A percentile compares a stretch with the other conserved stretches of the same genome.
Conservation (phyloP, 169 alveolate genomes). For the Eimeria sp. region DNA sequence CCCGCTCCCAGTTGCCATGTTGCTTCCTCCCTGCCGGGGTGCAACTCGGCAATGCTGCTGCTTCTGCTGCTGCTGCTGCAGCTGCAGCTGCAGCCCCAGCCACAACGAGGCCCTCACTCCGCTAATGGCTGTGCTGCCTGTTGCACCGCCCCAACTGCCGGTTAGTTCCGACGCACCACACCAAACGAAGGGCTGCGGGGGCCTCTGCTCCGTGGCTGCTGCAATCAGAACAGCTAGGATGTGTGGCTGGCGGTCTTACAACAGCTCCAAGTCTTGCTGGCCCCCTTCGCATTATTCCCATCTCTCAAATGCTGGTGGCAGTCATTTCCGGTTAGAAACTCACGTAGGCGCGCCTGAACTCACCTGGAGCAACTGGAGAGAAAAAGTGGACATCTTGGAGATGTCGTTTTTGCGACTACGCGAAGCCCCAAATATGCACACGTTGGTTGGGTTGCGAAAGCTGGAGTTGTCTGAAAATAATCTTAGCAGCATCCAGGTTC, state of each 20-base stretch:
- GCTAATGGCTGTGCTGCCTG: neutral
- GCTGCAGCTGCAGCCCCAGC: conserved; percentile 66
- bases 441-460: conserved; percentile 40
- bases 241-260: neutral
- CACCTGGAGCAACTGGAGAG: conserved; percentile 70
- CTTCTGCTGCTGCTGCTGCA: conserved; percentile 78
- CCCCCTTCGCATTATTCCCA: neutral
- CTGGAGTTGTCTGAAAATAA: conserved; percentile 66
- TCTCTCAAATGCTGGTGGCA: neutral
- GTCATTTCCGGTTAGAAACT: neutral
- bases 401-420: conserved; percentile 52
- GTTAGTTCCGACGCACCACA: neutral
- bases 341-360: conserved; percentile 7
- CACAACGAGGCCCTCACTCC: neutral
- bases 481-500: conserved; percentile 62
- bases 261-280: neutral
- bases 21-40: conserved; percentile 69
- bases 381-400: conserved; percentile 53
- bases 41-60: conserved; percentile 48
- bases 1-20: conserved; percentile 52
- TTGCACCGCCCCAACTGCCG: neutral
- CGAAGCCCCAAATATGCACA: conserved; percentile 29
- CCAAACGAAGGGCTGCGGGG: conserved; percentile 37
- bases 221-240: conserved; percentile 28
- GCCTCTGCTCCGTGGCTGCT: conserved; percentile 71